Base-by-base conservation (phyloP, 202 grass and related monocot genomes). In the Saccharum hybrid region DNA sequence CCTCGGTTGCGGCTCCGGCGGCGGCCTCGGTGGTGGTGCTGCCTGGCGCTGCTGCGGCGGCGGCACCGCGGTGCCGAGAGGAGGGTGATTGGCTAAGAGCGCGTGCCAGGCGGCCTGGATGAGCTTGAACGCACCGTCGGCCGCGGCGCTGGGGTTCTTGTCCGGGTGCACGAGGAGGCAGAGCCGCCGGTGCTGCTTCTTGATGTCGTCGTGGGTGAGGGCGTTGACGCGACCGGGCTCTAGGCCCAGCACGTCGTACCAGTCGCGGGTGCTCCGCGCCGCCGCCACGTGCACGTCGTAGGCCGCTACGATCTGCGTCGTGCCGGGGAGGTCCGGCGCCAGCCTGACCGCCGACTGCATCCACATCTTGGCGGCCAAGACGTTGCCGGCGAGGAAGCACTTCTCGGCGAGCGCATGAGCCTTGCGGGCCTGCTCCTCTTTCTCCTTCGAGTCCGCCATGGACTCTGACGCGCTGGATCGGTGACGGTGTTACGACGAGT, bases 91-190 rank as follows among this genome's bases (percentile, higher is more conserved):
- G 60, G 15, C 39, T 26, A 21, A 34, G 8, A 78, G 75, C 60
- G 8, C 59, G 0, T 78, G 0, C 38, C 39, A 78, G 8, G 75
- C 75, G 23, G 60, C 75, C 1, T 78, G 75, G 14, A 78, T 10
- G 60, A 78, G 40, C 75, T 78, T 78, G 75, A 78, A 78, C 1
- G 75, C 75, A 5, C 60, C 40, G 75, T 64, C 60, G 23, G 75
- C 75, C 0, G 60, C 60, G 22, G 40, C 40, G 23, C 14, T 34
- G 7, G 59, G 23, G 60, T 78, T 78, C 75, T 78, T 78, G 75
- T 78, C 75, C 8, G 60, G 75, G 75, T 65, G 75, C 13, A 65
- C 75, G 8, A 78, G 75, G 36, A 78, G 75, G 40, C 75, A 78
- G 15, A 78, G 75, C 75, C 41, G 43, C 0, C 75, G 75, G 75